A percentile compares a stretch with the other conserved stretches of the same genome.
phyloP scores from a whole-genome alignment of 495 filamentous ascomycete species.

The Saxispiralis lemnorum region DNA sequence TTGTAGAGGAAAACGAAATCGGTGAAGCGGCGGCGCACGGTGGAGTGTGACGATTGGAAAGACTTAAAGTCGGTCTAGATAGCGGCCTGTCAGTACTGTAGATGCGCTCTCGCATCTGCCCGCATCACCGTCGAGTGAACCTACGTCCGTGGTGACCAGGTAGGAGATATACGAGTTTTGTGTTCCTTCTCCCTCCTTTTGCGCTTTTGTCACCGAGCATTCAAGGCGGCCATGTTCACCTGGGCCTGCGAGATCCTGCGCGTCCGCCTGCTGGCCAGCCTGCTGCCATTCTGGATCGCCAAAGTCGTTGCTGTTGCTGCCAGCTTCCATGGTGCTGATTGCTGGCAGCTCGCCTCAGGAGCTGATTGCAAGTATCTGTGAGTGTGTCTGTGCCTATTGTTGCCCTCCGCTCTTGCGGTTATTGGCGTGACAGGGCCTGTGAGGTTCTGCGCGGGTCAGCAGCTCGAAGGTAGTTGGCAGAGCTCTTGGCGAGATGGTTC shows the following conservation, averaged over 20 bases:
- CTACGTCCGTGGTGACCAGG: slow-evolving; percentile 73
- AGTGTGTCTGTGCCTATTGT: too few species aligned
- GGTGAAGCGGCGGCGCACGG: slow-evolving; percentile 77
- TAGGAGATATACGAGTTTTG: slow-evolving; percentile 96
- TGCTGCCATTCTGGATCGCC: slow-evolving; percentile 12
- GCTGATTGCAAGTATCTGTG: too few species aligned
- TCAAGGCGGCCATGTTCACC: slow-evolving; percentile 50
- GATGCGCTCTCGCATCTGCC: not conserved
- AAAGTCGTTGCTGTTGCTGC: slow-evolving; percentile 10
- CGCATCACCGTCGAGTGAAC: slow-evolving; percentile 15
- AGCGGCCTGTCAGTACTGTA: slow-evolving; percentile 2
- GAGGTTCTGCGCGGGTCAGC: not conserved
- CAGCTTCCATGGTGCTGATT: slow-evolving; percentile 7
- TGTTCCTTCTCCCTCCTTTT: slow-evolving; percentile 91
- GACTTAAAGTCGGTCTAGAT: slow-evolving; percentile 75
- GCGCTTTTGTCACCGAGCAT: slow-evolving; percentile 60
- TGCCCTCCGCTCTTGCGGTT: too few species aligned
- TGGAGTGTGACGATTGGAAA: slow-evolving; percentile 61
- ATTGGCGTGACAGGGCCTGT: too few species aligned
- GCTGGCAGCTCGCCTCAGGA: too few species aligned
- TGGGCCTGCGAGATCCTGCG: slow-evolving; percentile 14
- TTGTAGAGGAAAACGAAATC: slow-evolving; percentile 97
- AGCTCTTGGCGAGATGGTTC: too few species aligned
- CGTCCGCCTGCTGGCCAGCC: slow-evolving; percentile 14
- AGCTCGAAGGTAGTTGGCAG: too few species aligned